phyloP scores from a whole-genome alignment of 495 filamentous ascomycete genomes.

The Aspergillus hancockii region DNA sequence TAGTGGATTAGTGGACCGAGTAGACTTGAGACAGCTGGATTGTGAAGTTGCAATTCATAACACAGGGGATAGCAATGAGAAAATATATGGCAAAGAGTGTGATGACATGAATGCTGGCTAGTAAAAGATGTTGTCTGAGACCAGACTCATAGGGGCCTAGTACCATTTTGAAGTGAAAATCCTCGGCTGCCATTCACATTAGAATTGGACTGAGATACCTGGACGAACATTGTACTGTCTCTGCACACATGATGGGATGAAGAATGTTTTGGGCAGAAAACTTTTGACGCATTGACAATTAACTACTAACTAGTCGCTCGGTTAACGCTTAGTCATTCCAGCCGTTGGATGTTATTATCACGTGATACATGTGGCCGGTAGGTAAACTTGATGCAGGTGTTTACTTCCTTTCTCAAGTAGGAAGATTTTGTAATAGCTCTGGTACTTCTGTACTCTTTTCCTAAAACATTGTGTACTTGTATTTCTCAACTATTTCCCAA shows the following conservation, averaged over 20 bases:
- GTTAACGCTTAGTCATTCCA: neutral
- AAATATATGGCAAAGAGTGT: neutral
- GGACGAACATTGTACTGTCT: neutral
- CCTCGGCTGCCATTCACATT: neutral
- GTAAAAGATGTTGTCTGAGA: neutral
- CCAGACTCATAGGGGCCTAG: neutral
- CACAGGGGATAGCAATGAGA: neutral
- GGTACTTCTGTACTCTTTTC: too few relatives aligned
- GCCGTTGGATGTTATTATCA: neutral
- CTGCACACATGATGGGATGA: neutral
- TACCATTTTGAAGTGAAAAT: neutral
- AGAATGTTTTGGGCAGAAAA: neutral
- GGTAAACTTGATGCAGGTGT: too few relatives aligned
- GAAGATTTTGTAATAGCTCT: too few relatives aligned
- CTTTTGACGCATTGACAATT: neutral
- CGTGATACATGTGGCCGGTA: neutral
- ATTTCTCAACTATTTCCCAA: too few relatives aligned
- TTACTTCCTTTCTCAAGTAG: too few relatives aligned
- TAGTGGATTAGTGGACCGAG: slow-evolving; percentile 10
- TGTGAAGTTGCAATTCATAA: slow-evolving; percentile 33
- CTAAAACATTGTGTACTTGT: too few relatives aligned
- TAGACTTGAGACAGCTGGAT: slow-evolving; percentile 43
- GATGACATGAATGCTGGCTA: neutral
- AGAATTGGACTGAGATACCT: neutral
- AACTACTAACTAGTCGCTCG: too few relatives aligned